A percentile compares a stretch with the other conserved stretches of the same genome.
Conservation (phyloP, 1,139 yeast species). For the Pichia terricola region DNA sequence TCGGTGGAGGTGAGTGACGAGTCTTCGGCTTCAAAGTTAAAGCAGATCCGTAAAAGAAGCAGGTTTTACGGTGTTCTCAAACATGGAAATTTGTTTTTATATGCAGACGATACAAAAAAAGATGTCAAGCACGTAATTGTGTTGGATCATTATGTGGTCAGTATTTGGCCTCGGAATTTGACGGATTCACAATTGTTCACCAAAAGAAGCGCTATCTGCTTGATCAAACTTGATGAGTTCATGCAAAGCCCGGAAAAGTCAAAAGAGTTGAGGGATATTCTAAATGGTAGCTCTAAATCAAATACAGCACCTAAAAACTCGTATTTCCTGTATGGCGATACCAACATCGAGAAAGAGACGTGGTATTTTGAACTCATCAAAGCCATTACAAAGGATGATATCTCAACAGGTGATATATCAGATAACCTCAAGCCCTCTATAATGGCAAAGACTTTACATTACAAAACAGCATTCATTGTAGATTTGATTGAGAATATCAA, state of each 20-base stretch:
- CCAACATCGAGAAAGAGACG: conserved; percentile 78
- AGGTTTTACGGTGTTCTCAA: conserved; percentile 59
- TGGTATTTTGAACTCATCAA: conserved; percentile 81
- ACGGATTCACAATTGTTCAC: conserved; percentile 73
- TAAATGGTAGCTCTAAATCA: not conserved
- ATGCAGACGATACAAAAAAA: conserved; percentile 54
- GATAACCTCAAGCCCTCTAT: conserved; percentile 34
- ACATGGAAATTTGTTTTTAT: conserved; percentile 80
- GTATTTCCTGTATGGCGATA: conserved; percentile 67
- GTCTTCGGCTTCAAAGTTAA: conserved; percentile 20
- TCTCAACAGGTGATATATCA: not conserved
- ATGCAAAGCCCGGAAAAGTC: conserved; percentile 16
- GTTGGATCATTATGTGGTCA: conserved; percentile 56
- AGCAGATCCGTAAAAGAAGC: conserved; percentile 39
- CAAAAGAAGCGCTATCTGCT: conserved; percentile 68
- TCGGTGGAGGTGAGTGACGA: conserved; percentile 1
- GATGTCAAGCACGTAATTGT: conserved; percentile 77
- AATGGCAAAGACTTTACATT: conserved; percentile 67
- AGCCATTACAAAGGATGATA: conserved; percentile 44
- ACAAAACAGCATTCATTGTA: conserved; percentile 61
- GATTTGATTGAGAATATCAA: conserved; percentile 67
- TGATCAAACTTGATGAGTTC: conserved; percentile 31
- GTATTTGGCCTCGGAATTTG: conserved; percentile 75
- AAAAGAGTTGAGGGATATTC: not conserved
- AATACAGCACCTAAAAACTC: conserved; percentile 40